phyloP scores from a whole-genome alignment of 208 protist genomes.

The Trypanosoma mega region DNA sequence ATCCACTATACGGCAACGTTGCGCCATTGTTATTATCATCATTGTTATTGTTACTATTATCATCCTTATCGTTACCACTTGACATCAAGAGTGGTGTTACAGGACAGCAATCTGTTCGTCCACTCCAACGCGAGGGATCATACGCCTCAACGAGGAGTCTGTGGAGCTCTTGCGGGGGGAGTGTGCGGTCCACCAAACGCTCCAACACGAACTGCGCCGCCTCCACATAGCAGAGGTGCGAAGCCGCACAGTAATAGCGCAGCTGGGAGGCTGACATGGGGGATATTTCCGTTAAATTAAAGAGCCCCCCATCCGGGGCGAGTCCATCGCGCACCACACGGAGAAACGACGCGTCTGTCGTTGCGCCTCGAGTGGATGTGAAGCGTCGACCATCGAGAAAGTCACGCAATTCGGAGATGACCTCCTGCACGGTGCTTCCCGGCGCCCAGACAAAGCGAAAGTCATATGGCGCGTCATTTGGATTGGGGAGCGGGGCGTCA shows the following conservation, averaged over 20 bases:
- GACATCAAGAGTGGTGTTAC: slow-evolving; percentile 36
- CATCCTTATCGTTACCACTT: neutral
- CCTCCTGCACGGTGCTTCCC: slow-evolving; percentile 43
- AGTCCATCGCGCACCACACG: slow-evolving; percentile 73
- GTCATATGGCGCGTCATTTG: slow-evolving; percentile 44
- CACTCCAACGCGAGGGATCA: slow-evolving; percentile 58
- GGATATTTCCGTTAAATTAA: slow-evolving; percentile 63
- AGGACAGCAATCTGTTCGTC: slow-evolving; percentile 57
- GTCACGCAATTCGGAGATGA: slow-evolving; percentile 12
- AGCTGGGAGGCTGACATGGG: slow-evolving; percentile 64
- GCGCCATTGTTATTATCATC: slow-evolving; percentile 8
- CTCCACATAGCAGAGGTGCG: slow-evolving; percentile 62
- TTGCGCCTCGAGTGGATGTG: slow-evolving; percentile 59
- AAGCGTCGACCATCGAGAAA: slow-evolving; percentile 33
- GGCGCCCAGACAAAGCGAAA: slow-evolving; percentile 53
- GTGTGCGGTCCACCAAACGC: slow-evolving; percentile 63
- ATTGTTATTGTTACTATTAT: slow-evolving; percentile 15
- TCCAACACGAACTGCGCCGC: slow-evolving; percentile 73
- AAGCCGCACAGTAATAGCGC: slow-evolving; percentile 40
- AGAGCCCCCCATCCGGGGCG: slow-evolving; percentile 80
- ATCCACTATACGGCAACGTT: too few species aligned
- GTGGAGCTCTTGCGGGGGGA: slow-evolving; percentile 50
- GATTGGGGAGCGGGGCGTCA: slow-evolving; percentile 32
- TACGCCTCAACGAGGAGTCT: slow-evolving; percentile 70
- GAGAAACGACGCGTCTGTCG: slow-evolving; percentile 46